phyloP scores from a whole-genome alignment of 2,329 filamentous ascomycete species.

The Lecanicillium sp. region DNA sequence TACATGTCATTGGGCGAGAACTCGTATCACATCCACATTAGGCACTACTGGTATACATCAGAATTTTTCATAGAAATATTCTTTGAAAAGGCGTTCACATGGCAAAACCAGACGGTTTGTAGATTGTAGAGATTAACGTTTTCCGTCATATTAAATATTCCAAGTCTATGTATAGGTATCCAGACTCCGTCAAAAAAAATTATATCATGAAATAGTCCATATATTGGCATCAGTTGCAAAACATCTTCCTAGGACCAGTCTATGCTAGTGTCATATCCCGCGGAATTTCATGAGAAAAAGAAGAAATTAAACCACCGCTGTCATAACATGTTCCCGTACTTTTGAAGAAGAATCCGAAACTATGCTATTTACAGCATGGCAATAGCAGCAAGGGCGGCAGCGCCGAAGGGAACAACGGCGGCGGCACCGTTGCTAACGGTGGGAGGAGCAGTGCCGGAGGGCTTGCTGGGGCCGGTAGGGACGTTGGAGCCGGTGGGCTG shows the following conservation, averaged over 20 bases:
- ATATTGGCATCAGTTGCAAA: constrained; percentile 1
- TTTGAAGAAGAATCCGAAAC: constrained; percentile 9
- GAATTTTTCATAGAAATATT: too few species aligned
- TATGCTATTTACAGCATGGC: constrained; percentile 15
- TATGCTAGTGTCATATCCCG: constrained; percentile 1
- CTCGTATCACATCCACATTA: too few species aligned
- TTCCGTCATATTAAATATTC: constrained; percentile 9
- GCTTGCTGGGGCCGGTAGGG: constrained; percentile 8
- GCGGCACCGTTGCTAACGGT: constrained; percentile 5
- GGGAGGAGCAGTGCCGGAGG: constrained; percentile 60
- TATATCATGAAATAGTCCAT: constrained; percentile 11
- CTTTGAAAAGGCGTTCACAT: too few species aligned
- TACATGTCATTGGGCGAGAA: too few species aligned
- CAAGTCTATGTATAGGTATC: constrained; percentile 13
- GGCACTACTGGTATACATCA: too few species aligned
- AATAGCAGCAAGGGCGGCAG: constrained; percentile 11
- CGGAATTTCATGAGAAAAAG: constrained; percentile 7
- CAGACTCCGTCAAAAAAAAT: constrained; percentile 10
- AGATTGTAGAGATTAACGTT: too few species aligned
- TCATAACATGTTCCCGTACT: constrained; percentile 12
- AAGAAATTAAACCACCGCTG: constrained; percentile 11
- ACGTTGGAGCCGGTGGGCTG: constrained; percentile 41
- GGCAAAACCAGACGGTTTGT: too few species aligned
- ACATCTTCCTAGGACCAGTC: neutral
- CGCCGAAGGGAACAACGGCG: constrained; percentile 8